Evolutionary conservation across 2,329 filamentous ascomycete genomes (phyloP), one percentile per base, ranked within the genome.

Genomic region (Trichoderma citrinoviride): DNA sequence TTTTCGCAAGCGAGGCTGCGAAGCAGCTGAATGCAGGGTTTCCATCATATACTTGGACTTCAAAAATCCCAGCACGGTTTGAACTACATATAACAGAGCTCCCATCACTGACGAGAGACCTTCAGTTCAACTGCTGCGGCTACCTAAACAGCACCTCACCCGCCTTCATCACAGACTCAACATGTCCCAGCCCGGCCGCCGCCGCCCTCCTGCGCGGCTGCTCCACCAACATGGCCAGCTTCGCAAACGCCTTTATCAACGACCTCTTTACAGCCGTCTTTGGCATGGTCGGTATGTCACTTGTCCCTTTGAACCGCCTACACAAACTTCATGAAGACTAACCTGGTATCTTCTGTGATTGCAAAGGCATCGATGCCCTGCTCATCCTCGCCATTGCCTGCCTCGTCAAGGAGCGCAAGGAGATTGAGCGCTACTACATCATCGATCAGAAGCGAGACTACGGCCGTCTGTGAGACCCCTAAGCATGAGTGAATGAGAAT

Each of bases 191-290:
- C 72, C 85, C 89, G 7, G 85, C 90, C 2, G 84, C 88, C 43
- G 90, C 91, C 2, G 87, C 89, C 15, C 82, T 90, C 41, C 84
- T 89, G 73, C 82, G 83, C 64, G 90, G 90, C 8, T 95, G 91
- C 74, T 83, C 90, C 17, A 81, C 83, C 2, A 83, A 87, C 1
- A 87, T 95, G 70, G 84, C 85, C 25, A 83, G 80, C 61, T 92
- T 89, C 71, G 83, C 88, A 65, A 93, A 92, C 76, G 79, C 80
- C 65, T 90, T 89, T 72, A 79, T 94, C 68, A 90, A 93, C 77
- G 78, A 87, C 64, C 86, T 94, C 73, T 95, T 94, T 76, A 95
- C 91, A 1, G 87, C 86, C 25, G 82, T 90, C 62, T 95, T 95
- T 74, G 91, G 90, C 67, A 87, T 94, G 75, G 90, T 93, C 67